Percentiles rank a stretch among this genome's conserved stretches.
Evolutionary conservation across 176 grass and related monocot species (phyloP).

Genomic region (Olyra latifolia): DNA sequence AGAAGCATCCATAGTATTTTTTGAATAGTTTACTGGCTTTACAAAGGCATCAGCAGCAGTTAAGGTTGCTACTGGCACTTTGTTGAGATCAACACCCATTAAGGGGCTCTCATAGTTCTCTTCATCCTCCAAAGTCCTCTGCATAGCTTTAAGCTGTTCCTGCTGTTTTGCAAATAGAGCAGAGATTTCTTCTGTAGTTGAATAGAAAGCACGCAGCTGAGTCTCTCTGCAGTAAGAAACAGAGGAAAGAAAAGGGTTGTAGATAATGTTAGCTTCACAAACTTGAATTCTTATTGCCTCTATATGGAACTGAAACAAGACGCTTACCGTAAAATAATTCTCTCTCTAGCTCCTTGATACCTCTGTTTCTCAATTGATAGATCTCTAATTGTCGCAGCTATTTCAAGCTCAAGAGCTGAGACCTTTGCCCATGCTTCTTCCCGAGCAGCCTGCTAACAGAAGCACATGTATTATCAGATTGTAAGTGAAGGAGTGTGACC

Average conservation of each 20-base stretch:
- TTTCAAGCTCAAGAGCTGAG: slow-evolving; percentile 91
- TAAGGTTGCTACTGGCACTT: slow-evolving; percentile 31
- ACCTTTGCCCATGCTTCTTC: slow-evolving; percentile 98
- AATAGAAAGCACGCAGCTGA: slow-evolving; percentile 93
- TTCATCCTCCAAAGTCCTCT: slow-evolving; percentile 94
- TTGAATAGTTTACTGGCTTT: slow-evolving; percentile 25
- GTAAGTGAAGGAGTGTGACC: slow-evolving; percentile 22
- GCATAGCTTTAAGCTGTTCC: slow-evolving; percentile 98
- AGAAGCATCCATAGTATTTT: slow-evolving; percentile 46
- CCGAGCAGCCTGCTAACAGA: slow-evolving; percentile 86
- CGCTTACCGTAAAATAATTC: slow-evolving; percentile 86
- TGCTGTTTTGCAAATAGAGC: slow-evolving; percentile 87
- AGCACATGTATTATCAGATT: slow-evolving; percentile 51
- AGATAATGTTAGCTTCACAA: slow-evolving; percentile 32
- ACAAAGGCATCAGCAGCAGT: slow-evolving; percentile 12
- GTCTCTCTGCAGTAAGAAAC: slow-evolving; percentile 74
- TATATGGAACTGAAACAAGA: slow-evolving; percentile 28
- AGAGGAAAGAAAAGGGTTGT: neutral
- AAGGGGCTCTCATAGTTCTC: slow-evolving; percentile 79
- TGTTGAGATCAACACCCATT: slow-evolving; percentile 54
- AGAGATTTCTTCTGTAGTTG: slow-evolving; percentile 94
- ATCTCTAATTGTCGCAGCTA: slow-evolving; percentile 86
- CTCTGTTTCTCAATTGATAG: slow-evolving; percentile 90
- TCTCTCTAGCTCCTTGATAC: slow-evolving; percentile 93
- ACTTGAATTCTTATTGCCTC: neutral